A percentile compares a stretch with the other conserved stretches of the same genome.
Evolutionary conservation across 257 asterid genomes (phyloP).

Genomic region (Solanum phureja): DNA sequence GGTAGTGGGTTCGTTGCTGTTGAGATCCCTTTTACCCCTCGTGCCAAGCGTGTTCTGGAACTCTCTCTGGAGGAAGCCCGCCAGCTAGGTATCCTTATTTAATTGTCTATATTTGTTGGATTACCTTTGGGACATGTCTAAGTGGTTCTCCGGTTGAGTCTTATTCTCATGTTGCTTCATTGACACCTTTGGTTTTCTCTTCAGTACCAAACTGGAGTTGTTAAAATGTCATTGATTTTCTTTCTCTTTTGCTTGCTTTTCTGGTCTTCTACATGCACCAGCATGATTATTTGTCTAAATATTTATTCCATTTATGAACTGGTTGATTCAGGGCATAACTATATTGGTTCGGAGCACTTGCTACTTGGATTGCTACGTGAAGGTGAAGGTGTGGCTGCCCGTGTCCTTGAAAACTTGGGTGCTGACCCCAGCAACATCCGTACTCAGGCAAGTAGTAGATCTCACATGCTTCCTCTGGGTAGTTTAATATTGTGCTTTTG

Average conservation of each 20-base stretch:
- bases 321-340: slow-evolving; percentile 69
- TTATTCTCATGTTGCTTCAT: background rate
- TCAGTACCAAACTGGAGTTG: background rate
- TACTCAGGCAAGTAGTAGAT: slow-evolving; percentile 50
- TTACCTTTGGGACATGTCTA: background rate
- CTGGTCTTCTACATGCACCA: background rate
- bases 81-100: slow-evolving; percentile 63
- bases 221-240: background rate
- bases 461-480: background rate
- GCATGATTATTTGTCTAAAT: background rate
- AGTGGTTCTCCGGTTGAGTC: background rate
- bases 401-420: slow-evolving; percentile 90
- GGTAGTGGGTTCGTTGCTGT: slow-evolving; percentile 98
- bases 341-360: slow-evolving; percentile 98
- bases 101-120: background rate
- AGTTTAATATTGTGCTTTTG: background rate
- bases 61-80: slow-evolving; percentile 98
- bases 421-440: slow-evolving; percentile 92
- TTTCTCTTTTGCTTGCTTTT: background rate
- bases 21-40: slow-evolving; percentile 98
- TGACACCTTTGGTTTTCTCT: background rate
- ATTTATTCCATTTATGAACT: background rate
- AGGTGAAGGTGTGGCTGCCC: slow-evolving; percentile 99
- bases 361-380: slow-evolving; percentile 91
- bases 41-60: slow-evolving; percentile 92